Base-by-base conservation (phyloP, 768 basidiomycete genomes). In the Termitomyces sp. region DNA sequence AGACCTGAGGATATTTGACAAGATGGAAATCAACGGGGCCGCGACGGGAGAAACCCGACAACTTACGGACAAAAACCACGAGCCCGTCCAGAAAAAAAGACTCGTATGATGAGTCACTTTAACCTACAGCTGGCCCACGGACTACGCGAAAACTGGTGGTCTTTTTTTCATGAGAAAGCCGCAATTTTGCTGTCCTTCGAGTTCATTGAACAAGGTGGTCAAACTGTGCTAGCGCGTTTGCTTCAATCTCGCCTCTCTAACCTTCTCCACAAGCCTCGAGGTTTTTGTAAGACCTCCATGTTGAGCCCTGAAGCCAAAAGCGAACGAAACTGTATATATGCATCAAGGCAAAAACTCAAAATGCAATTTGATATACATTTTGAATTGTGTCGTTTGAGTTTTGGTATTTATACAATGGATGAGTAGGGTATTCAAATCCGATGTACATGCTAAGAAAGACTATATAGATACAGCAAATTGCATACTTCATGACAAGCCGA, bases 381-480 rank as follows among this genome's bases (percentile, higher is more conserved):
- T 59, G 64, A 61, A 61, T 66, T 61, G 57, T 47, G 26, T 48
- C 21, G 57, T 56, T 58, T 42, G 57, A 60, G 50, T 44, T 54
- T 51, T 58, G 58, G 54, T 67, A 66, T 53, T 67, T 64, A 67
- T 67, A 67, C 68, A 69, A 62, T 64, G 62, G 59, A 63, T 66
- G 66, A 43, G 63, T 62, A 58, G 63, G 62, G 63, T 63, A 63
- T 63, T 56, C 49, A 43, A 65, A 62, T 67, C 58, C 61, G 44
- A 21, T 52, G 63, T 66, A 69, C 66, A 69, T 63, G 66, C 58
- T 61, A 52, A 64, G 59, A 55, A 55, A 59, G 52, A 56, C 57
- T 63, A 65, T 58, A 66, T 59, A 60, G 61, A 62, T 57, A 57
- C 61, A 60, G 53, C 57, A 57, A 56, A 54, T 50, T n/a, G 54